Conservation (phyloP, 2,329 filamentous ascomycete genomes). For the Tolypocladium cylindrosporum region DNA sequence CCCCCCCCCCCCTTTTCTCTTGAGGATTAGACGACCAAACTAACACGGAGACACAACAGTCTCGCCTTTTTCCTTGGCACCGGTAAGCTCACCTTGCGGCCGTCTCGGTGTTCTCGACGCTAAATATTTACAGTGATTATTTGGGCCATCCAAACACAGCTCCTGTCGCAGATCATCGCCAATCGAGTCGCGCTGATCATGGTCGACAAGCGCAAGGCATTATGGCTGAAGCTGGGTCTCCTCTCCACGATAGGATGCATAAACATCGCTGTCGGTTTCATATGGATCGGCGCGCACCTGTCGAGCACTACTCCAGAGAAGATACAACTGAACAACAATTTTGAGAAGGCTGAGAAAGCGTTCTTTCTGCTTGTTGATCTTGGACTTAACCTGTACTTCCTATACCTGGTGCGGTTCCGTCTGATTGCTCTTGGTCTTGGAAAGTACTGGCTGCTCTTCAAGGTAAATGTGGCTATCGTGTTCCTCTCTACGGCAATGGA, state of each 20-base stretch:
- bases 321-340: conserved; percentile 8
- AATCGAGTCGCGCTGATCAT: conserved; percentile 33
- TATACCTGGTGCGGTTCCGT: conserved; percentile 32
- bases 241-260: conserved; percentile 21
- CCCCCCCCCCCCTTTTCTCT: too few relatives aligned
- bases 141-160: conserved; percentile 22
- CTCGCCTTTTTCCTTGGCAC: conserved; percentile 4
- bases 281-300: conserved; percentile 28
- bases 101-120: not conserved
- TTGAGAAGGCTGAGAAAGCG: conserved; percentile 26
- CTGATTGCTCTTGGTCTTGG: conserved; percentile 35
- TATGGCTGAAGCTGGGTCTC: conserved; percentile 24
- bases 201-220: conserved; percentile 21
- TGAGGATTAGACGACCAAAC: not conserved
- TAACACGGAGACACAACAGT: not conserved
- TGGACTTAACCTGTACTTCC: conserved; percentile 38
- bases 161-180: conserved; percentile 33
- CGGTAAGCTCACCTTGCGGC: not conserved
- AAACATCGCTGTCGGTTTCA: conserved; percentile 28
- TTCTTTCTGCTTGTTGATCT: conserved; percentile 39
- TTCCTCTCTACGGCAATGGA: conserved; percentile 38
- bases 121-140: conserved; percentile 2
- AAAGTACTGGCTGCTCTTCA: conserved; percentile 39
- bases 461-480: conserved; percentile 38
- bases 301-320: not conserved